A percentile compares a stretch with the other conserved stretches of the same genome.
phyloP scores from a whole-genome alignment of 441 rosid genomes.

The Bruguiera hainesii region DNA sequence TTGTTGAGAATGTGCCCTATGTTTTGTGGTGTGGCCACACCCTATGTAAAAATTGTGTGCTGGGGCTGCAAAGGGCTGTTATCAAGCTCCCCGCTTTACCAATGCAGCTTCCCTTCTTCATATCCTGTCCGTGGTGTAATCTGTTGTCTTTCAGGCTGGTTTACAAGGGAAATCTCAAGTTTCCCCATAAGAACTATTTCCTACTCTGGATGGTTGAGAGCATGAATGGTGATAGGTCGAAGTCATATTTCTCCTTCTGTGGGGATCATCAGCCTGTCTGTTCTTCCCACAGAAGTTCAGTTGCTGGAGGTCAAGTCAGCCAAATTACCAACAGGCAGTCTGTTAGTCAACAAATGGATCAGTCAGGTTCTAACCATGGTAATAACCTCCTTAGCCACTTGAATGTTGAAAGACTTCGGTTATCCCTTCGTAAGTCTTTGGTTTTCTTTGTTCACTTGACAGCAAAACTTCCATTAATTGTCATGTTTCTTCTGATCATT shows the following conservation, averaged over 20 bases:
- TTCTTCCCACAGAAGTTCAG: slow-evolving; percentile 30
- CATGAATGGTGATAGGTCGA: slow-evolving; percentile 57
- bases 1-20: slow-evolving; percentile 77
- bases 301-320: slow-evolving; percentile 33
- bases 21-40: slow-evolving; percentile 95
- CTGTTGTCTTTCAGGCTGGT: slow-evolving; percentile 63
- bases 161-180: slow-evolving; percentile 57
- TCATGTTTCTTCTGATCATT: slow-evolving; percentile 62
- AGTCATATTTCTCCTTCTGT: slow-evolving; percentile 28
- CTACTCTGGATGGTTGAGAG: slow-evolving; percentile 94
- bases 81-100: slow-evolving; percentile 63
- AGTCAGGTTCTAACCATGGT: slow-evolving; percentile 19
- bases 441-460: slow-evolving; percentile 59
- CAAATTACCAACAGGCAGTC: slow-evolving; percentile 31
- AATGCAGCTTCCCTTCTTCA: slow-evolving; percentile 71
- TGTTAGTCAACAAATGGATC: slow-evolving; percentile 25
- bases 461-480: slow-evolving; percentile 72
- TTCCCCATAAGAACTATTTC: slow-evolving; percentile 77
- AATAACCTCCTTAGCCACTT: slow-evolving; percentile 26
- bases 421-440: slow-evolving; percentile 57
- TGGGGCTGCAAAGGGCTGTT: slow-evolving; percentile 66
- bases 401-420: slow-evolving; percentile 46
- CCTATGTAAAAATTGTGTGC: slow-evolving; percentile 70
- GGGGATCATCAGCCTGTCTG: slow-evolving; percentile 37
- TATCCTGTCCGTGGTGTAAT: slow-evolving; percentile 88